Evolutionary conservation across 1,139 yeast species (phyloP).

Genomic region (Pichia sp.): DNA sequence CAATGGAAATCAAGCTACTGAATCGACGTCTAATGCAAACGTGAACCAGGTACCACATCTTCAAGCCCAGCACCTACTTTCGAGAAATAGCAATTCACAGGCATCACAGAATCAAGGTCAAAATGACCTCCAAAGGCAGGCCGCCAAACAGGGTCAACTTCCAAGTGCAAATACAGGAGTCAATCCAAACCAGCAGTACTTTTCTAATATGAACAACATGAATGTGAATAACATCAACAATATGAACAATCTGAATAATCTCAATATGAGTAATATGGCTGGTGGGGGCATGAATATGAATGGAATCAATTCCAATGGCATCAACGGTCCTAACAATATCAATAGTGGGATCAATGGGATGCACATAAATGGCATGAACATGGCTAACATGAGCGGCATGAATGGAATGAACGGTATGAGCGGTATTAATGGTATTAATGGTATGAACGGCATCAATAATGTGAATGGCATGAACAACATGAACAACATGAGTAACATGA

Average conservation of each 20-base stretch:
- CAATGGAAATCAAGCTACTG: slow-evolving; percentile 3
- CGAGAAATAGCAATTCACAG: slow-evolving; percentile 1
- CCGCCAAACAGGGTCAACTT: neutral
- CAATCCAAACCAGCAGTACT: slow-evolving; percentile 5
- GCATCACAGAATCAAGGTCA: slow-evolving; percentile 2
- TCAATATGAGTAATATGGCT: neutral
- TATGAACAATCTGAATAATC: neutral
- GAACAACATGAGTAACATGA: slow-evolving; percentile 7
- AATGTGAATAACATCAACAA: slow-evolving; percentile 3
- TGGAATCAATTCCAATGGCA: slow-evolving; percentile 1
- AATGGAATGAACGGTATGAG: slow-evolving; percentile 7
- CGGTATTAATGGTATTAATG: slow-evolving; percentile 7
- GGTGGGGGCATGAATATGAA: neutral
- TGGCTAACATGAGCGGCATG: slow-evolving; percentile 3
- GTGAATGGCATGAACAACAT: slow-evolving; percentile 4
- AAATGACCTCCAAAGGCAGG: neutral
- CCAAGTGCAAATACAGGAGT: neutral
- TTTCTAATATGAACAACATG: slow-evolving; percentile 5
- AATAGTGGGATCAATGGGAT: slow-evolving; percentile 4
- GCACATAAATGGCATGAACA: slow-evolving; percentile 7
- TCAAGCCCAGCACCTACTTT: slow-evolving; percentile 1
- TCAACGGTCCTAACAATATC: slow-evolving; percentile 1
- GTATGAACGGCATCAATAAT: slow-evolving; percentile 6
- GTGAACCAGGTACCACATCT: neutral
- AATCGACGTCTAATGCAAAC: neutral